Conservation (phyloP, 169 alveolate species). For the Plasmodium gonderi region DNA sequence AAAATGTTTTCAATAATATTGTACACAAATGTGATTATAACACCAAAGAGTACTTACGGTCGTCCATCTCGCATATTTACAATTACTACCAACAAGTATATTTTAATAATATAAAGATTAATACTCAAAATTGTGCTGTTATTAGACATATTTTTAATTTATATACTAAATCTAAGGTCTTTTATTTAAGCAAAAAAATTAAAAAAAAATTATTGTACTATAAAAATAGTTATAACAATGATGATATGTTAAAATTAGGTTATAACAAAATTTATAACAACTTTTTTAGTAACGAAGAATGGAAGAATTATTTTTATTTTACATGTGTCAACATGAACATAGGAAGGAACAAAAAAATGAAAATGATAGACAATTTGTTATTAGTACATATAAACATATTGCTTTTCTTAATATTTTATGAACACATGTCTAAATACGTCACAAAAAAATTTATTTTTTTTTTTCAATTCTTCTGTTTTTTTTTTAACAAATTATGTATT, state of each 20-base stretch:
- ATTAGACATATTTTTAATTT: slow-evolving; percentile 45
- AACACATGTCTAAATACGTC: slow-evolving; percentile 54
- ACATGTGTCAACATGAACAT: neutral
- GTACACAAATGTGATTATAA: slow-evolving; percentile 66
- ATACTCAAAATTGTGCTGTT: slow-evolving; percentile 51
- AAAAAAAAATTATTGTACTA: slow-evolving; percentile 33
- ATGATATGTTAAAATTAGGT: slow-evolving; percentile 27
- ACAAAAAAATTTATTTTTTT: slow-evolving; percentile 34
- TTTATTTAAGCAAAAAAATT: slow-evolving; percentile 58
- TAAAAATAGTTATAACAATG: slow-evolving; percentile 20
- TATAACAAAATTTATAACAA: slow-evolving; percentile 20
- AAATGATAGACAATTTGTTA: slow-evolving; percentile 37
- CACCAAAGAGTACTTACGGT: slow-evolving; percentile 74
- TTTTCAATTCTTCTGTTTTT: slow-evolving; percentile 27
- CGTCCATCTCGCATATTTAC: slow-evolving; percentile 66
- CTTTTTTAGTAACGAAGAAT: slow-evolving; percentile 5
- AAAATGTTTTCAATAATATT: slow-evolving; percentile 24
- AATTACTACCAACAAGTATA: slow-evolving; percentile 66
- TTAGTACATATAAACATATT: slow-evolving; percentile 54
- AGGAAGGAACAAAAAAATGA: neutral
- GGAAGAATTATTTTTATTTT: slow-evolving; percentile 48
- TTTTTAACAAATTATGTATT: slow-evolving; percentile 53
- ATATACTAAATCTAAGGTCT: slow-evolving; percentile 48
- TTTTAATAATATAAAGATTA: slow-evolving; percentile 41
- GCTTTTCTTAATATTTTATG: slow-evolving; percentile 51